Conservation (phyloP, 192 early-diverging fungal species). For the Backusella westeae region DNA sequence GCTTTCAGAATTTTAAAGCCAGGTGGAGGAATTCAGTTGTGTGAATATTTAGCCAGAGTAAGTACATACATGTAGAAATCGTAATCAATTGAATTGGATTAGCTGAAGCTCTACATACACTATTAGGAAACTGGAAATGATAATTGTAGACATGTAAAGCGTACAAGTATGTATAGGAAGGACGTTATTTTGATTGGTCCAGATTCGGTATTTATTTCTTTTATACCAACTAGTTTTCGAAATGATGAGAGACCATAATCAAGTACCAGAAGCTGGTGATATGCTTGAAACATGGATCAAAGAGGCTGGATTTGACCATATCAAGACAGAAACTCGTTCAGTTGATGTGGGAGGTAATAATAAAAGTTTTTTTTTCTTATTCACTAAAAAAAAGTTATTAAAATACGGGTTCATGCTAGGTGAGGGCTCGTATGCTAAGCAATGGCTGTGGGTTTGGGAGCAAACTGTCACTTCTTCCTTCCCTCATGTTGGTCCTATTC, state of each 20-base stretch:
- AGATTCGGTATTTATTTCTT: neutral
- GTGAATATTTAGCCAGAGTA: slow-evolving; percentile 18
- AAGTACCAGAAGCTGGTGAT: neutral
- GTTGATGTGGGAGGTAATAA: neutral
- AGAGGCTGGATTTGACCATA: neutral
- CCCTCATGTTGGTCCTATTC: neutral
- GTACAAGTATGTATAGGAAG: neutral
- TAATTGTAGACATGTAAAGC: neutral
- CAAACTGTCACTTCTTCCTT: neutral
- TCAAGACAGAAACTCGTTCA: neutral
- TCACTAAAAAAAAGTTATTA: neutral
- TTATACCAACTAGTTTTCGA: neutral
- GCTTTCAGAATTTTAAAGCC: slow-evolving; percentile 21
- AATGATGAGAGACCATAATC: neutral
- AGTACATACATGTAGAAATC: neutral
- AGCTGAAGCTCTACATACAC: neutral
- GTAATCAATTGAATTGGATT: neutral
- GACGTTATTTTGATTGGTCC: neutral
- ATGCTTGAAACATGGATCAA: neutral
- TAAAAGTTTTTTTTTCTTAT: neutral
- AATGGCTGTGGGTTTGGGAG: slow-evolving; percentile 1
- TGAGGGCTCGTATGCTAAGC: neutral
- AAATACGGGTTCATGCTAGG: neutral
- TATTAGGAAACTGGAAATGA: slow-evolving; percentile 14
- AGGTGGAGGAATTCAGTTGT: slow-evolving; percentile 22